These are phyloP conservation scores for Roridomyces roridus DNA, from an alignment of 768 basidiomycete genomes.

Conservation along the genomic window DNA sequence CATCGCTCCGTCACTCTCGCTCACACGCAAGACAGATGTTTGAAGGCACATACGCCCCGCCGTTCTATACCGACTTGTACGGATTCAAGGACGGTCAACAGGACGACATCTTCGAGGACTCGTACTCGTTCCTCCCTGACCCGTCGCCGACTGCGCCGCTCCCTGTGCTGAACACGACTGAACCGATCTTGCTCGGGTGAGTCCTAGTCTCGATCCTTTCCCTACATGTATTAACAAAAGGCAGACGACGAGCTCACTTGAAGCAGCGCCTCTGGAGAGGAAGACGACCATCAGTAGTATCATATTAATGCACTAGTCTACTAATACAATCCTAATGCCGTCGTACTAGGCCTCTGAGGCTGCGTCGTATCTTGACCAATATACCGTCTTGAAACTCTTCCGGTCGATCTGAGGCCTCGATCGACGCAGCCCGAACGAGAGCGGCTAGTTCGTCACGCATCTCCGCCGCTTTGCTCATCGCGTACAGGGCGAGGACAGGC, in stretches of 20 bases:
- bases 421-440: neutral
- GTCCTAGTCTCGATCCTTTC: neutral
- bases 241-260: neutral
- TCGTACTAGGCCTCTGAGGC: neutral
- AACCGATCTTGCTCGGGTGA: neutral
- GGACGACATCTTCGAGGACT: constrained; percentile 72
- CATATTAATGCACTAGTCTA: constrained; percentile 7
- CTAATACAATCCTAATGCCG: neutral
- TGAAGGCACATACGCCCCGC: constrained; percentile 64
- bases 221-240: neutral
- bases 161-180: constrained; percentile 32
- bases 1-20: neutral
- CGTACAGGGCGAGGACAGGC: constrained; percentile 5
- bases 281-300: constrained; percentile 1
- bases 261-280: constrained; percentile 7
- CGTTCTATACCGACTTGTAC: constrained; percentile 72
- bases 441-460: constrained; percentile 11
- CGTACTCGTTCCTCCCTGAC: constrained; percentile 50
- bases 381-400: too few relatives aligned
- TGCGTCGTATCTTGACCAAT: neutral
- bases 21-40: constrained; percentile 56
- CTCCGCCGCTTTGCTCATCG: constrained; percentile 9
- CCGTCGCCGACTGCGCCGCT: constrained; percentile 49
- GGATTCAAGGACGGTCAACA: constrained; percentile 78
- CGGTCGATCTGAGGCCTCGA: neutral